Evolutionary conservation across 2,329 filamentous ascomycete species (phyloP).

Genomic region (Phaeosphaeria sp.): DNA sequence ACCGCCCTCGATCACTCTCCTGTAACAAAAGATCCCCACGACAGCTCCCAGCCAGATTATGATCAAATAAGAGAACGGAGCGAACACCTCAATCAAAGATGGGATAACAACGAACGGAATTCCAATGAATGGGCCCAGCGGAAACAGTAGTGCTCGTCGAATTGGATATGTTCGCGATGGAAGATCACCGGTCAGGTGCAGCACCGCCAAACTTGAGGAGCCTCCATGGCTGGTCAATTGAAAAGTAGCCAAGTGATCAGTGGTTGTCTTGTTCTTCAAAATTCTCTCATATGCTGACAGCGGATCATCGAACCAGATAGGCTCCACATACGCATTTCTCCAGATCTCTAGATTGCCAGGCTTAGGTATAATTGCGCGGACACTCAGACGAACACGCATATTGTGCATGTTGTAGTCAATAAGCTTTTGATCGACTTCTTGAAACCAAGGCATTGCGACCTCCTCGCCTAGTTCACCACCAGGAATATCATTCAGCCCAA

Average conservation of each 20-base stretch:
- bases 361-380: conserved; percentile 8
- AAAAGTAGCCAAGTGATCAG: conserved; percentile 5
- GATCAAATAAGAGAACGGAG: not conserved
- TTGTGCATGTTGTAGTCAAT: conserved; percentile 13
- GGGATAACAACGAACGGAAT: conserved; percentile 4
- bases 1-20: conserved; percentile 3
- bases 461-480: conserved; percentile 3
- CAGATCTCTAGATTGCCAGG: conserved; percentile 9
- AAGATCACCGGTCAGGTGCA: conserved; percentile 8
- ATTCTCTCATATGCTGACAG: not conserved
- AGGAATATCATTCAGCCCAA: not conserved
- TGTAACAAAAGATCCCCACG: conserved; percentile 1
- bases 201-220: not conserved
- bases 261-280: not conserved
- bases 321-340: conserved; percentile 1
- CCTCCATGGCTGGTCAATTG: not conserved
- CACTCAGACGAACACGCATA: not conserved
- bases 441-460: conserved; percentile 15
- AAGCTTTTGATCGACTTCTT: conserved; percentile 7
- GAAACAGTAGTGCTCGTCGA: conserved; percentile 7
- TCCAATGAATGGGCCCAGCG: conserved; percentile 7
- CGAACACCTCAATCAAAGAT: not conserved
- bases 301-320: not conserved
- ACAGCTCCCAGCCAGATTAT: not conserved
- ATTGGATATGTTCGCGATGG: conserved; percentile 14